phyloP scores from a whole-genome alignment of 345 rosid species.

The Syzygium oleosum region DNA sequence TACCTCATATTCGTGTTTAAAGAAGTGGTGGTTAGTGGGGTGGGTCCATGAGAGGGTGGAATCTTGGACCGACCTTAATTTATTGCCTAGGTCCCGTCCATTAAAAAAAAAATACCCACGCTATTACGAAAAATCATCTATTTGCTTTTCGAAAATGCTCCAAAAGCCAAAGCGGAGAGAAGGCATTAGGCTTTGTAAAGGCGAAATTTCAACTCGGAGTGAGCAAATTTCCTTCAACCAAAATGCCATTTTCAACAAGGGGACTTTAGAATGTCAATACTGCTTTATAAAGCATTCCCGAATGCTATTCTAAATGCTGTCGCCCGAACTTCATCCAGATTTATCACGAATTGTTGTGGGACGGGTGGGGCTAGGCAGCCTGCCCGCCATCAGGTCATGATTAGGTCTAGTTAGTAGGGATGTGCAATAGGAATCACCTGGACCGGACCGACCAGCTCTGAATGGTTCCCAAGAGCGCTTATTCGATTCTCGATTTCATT shows the following conservation, averaged over 20 bases:
- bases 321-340: no score
- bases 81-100: not conserved
- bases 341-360: no score
- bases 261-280: not conserved
- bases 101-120: not conserved
- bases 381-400: no score
- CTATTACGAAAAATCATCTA: fast-evolving
- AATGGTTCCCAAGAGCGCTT: no score
- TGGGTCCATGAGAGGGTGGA: not conserved
- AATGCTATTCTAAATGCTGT: not conserved
- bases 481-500: no score
- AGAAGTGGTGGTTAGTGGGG: not conserved
- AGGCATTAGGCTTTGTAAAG: not conserved
- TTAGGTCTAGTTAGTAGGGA: no score
- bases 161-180: not conserved
- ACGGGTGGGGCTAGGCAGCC: no score
- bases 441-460: no score
- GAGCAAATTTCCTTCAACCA: not conserved
- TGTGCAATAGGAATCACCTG: no score
- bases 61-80: not conserved
- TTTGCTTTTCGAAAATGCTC: not conserved
- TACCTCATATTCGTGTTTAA: not conserved
- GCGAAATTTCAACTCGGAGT: not conserved
- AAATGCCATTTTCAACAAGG: not conserved
- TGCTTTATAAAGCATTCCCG: not conserved